These are phyloP conservation scores for Agrocybe chaxingu DNA, from an alignment of 768 basidiomycete genomes.

Conservation along the genomic window DNA sequence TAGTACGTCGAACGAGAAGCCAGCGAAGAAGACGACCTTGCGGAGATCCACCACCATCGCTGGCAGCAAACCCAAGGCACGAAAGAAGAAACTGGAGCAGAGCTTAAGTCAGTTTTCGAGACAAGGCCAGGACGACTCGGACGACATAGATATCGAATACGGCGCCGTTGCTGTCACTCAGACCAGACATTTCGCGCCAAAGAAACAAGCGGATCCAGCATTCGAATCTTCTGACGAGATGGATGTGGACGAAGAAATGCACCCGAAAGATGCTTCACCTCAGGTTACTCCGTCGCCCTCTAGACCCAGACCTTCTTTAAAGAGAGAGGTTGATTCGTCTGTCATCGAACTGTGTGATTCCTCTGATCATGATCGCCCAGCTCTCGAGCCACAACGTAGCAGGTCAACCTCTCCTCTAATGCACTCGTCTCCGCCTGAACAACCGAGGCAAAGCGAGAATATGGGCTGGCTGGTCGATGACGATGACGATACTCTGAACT, in stretches of 20 bases:
- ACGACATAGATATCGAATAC: conserved; percentile 53
- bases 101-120: conserved; percentile 40
- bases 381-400: neutral
- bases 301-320: conserved; percentile 5
- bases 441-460: conserved; percentile 24
- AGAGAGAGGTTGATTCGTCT: conserved; percentile 10
- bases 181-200: too few species aligned
- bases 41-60: conserved; percentile 42
- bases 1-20: conserved; percentile 21
- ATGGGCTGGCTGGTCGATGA: conserved; percentile 68
- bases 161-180: conserved; percentile 24
- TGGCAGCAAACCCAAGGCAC: conserved; percentile 23
- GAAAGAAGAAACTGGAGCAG: conserved; percentile 20
- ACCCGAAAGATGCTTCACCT: too few species aligned
- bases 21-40: conserved; percentile 32
- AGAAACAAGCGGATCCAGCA: too few species aligned
- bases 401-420: neutral
- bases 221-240: too few species aligned
- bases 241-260: too few species aligned
- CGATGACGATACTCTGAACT: conserved; percentile 57
- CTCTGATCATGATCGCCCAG: conserved; percentile 13
- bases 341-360: conserved; percentile 28
- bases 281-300: conserved; percentile 5
- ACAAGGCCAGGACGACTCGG: conserved; percentile 48
- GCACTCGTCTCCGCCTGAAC: neutral